Evolutionary conservation across 768 basidiomycete species (phyloP), one percentile per base, ranked within the genome.

Genomic region (Amanita phalloides): DNA sequence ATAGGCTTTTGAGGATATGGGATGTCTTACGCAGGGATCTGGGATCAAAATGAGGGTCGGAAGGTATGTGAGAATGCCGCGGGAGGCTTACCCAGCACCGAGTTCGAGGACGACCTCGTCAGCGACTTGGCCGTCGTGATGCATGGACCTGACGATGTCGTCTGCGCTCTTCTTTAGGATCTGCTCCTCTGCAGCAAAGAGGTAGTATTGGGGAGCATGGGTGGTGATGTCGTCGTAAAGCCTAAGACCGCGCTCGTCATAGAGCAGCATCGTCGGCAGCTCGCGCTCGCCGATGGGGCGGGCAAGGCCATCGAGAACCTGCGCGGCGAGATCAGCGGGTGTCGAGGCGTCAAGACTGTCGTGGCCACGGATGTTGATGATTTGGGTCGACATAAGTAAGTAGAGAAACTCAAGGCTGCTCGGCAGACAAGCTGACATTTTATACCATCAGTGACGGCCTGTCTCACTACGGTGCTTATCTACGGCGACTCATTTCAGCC

Each of bases 1-100:
- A 79, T 14, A 94, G 70, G 1, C 86, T 85, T 20, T 70, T 72
- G 21, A 96, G 74, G 46, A 99, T 75, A 60, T 85, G 81, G 6
- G 89, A 90, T 0, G 93, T 94, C 71, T 96, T 95, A 59, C 90
- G 78, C 44, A 97, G 70, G 20, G 93, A 78, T 17, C 91, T 94
- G 61, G 47, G 3, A 9, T 28, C 37, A 53, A 17, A 32, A 52
- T 30, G 14, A 38, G 7, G 33, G 38, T 32, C 17, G 32, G 21
- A 14, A 17, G 0, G n/a, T 7, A 1, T 11, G 20, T 23, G 14
- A n/a, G 33, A 49, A 26, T 17, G 17, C 13, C 33, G 20, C 25
- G 33, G 23, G n/a, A 21, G 14, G 77, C 89, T 75, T 65, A 93
- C 90, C 94, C 94, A 7, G 93, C 90, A 41, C 95, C 94, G n/a